phyloP scores from a whole-genome alignment of 495 filamentous ascomycete species.

The Penicillium dipodomyicola region DNA sequence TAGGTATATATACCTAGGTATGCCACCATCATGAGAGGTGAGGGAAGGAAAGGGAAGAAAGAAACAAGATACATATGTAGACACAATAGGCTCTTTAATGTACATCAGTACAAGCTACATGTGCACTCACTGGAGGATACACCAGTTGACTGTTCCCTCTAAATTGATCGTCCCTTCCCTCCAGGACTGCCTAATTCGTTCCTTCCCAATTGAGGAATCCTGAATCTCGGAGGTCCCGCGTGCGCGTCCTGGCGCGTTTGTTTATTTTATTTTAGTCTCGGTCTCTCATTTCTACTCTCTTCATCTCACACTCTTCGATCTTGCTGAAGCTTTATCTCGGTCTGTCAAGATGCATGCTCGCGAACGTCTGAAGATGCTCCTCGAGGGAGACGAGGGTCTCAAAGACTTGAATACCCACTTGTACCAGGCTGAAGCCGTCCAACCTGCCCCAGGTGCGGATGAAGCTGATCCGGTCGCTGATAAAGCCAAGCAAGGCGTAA shows the following conservation, averaged over 20 bases:
- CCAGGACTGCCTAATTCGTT: no score
- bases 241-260: neutral
- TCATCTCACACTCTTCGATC: slow-evolving; percentile 1
- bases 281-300: neutral
- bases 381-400: slow-evolving; percentile 21
- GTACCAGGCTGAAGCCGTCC: neutral
- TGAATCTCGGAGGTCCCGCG: neutral
- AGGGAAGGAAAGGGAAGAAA: neutral
- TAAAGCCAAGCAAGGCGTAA: slow-evolving; percentile 3
- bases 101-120: no score
- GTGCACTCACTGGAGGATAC: no score
- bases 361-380: slow-evolving; percentile 30
- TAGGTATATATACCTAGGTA: no score
- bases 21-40: neutral
- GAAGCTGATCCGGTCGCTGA: neutral
- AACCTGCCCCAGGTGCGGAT: neutral
- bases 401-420: slow-evolving; percentile 25
- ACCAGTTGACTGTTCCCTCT: no score
- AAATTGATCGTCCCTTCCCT: no score
- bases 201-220: no score
- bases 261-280: neutral
- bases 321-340: neutral
- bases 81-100: neutral
- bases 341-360: slow-evolving; percentile 19
- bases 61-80: neutral